Evolutionary conservation across 2,329 filamentous ascomycete species (phyloP), one percentile per base, ranked within the genome.

Genomic region (Dendryphion nanum): DNA sequence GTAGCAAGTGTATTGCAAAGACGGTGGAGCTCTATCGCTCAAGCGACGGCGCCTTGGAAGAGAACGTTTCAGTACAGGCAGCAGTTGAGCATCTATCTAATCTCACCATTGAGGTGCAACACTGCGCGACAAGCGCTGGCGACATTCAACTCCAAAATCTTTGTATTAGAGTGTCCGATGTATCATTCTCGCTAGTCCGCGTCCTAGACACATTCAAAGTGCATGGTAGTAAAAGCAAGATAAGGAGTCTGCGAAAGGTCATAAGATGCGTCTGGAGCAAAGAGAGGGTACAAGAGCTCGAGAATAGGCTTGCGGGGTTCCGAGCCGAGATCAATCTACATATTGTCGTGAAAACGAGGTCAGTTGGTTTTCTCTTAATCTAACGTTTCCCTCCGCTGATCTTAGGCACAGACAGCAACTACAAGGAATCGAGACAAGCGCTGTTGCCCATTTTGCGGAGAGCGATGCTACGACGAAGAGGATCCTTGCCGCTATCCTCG

Each of bases 231-330:
- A 23, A 36, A 21, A 17, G 6, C 10, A 43, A 19, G 37, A 39
- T 35, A 36, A 32, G 36, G 15, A 42, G 23, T 28, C 31, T 42
- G 10, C 18, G 40, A 18, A 42, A 35, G 23, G 40, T 36, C 16
- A 21, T 42, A 13, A 14, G 36, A 26, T 35, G 31, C 21, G 40
- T 42, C n/a, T 42, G 40, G 40, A 36, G 35, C 32, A 42, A 42
- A 20, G 40, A 42, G 20, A 18, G 39, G 15, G 29, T 42, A 8
- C 16, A 13, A 3, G 35, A 35, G 23, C 26, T 42, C 15, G 40
- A 39, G 19, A 14, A 21, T 13, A 28, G 40, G 18, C 26, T 42
- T 5, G 35, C 17, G 14, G 29, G 19, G 4, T 35, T 42, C 21
- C 8, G 36, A 24, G 24, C 31, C 10, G 40, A 42, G 30, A 31